A percentile compares a stretch with the other conserved stretches of the same genome.
Evolutionary conservation across 2,329 filamentous ascomycete species (phyloP).

Genomic region (Cryphonectria carpinicola): DNA sequence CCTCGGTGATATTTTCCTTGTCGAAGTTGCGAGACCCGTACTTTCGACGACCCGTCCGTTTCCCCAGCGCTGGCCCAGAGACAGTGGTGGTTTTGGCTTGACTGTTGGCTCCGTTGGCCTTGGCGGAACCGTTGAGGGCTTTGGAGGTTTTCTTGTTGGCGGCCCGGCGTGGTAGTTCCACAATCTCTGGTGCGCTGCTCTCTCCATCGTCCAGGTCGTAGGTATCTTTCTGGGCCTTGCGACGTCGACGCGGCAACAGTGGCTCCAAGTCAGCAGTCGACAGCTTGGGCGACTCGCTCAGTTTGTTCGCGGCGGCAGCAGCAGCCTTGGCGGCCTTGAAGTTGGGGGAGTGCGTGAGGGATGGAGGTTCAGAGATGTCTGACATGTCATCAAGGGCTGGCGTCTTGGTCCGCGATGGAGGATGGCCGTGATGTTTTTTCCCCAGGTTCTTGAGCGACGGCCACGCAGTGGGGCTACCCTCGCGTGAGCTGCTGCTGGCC

Average conservation of each 20-base stretch:
- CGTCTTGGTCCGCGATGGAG: conserved; percentile 39
- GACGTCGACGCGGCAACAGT: conserved; percentile 57
- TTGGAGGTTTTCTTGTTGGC: conserved; percentile 35
- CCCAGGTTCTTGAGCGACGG: conserved; percentile 57
- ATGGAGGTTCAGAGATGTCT: conserved; percentile 66
- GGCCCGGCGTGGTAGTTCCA: conserved; percentile 44
- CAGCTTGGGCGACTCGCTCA: conserved; percentile 46
- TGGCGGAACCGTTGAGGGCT: conserved; percentile 20
- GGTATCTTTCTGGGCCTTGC: conserved; percentile 40
- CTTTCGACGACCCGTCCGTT: conserved; percentile 43
- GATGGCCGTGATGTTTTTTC: conserved; percentile 44
- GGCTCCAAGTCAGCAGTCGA: conserved; percentile 60
- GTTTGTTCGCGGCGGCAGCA: conserved; percentile 30
- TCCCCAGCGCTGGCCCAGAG: conserved; percentile 5
- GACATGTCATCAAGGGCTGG: conserved; percentile 49
- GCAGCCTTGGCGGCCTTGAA: conserved; percentile 37
- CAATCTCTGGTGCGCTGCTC: conserved; percentile 45
- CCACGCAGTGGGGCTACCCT: conserved; percentile 50
- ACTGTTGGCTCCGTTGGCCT: conserved; percentile 9
- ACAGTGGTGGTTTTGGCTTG: conserved; percentile 13
- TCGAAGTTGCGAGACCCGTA: conserved; percentile 55
- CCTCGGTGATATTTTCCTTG: conserved; percentile 59
- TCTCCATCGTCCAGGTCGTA: conserved; percentile 52
- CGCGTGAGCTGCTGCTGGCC: conserved; percentile 51
- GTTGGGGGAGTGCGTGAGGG: conserved; percentile 69